Conservation (phyloP, 2,329 filamentous ascomycete species). For the Venturia oleaginea region DNA sequence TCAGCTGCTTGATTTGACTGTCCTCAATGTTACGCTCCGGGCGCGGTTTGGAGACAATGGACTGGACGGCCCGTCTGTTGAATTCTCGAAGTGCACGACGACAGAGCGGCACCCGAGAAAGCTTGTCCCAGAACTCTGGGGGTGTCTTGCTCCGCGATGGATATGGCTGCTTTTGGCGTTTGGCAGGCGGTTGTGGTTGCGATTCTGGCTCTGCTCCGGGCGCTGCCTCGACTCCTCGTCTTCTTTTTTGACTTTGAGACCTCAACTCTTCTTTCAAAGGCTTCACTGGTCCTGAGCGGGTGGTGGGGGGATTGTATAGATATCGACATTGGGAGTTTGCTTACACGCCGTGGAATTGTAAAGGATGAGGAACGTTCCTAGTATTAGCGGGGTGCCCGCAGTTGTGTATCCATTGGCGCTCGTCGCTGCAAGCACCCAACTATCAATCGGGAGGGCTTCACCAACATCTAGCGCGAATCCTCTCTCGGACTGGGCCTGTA, state of each 20-base stretch:
- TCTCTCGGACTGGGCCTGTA: too few species aligned
- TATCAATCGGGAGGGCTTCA: not conserved
- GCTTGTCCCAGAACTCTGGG: slow-evolving; percentile 17
- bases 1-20: slow-evolving; percentile 14
- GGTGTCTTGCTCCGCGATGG: slow-evolving; percentile 14
- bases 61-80: slow-evolving; percentile 15
- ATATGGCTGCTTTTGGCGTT: slow-evolving; percentile 15
- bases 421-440: not conserved
- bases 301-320: slow-evolving; percentile 14
- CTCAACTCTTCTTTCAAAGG: slow-evolving; percentile 13
- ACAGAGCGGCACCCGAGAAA: slow-evolving; percentile 16
- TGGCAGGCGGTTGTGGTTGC: slow-evolving; percentile 14
- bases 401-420: too few species aligned
- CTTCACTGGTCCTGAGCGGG: slow-evolving; percentile 13
- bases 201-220: slow-evolving; percentile 7
- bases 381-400: too few species aligned
- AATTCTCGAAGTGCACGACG: slow-evolving; percentile 17
- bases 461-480: too few species aligned
- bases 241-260: slow-evolving; percentile 16
- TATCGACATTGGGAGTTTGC: slow-evolving; percentile 11
- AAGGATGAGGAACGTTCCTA: slow-evolving; percentile 1
- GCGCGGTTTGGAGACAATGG: slow-evolving; percentile 12
- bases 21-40: slow-evolving; percentile 10
- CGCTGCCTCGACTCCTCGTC: slow-evolving; percentile 14
- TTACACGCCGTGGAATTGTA: slow-evolving; percentile 12